Evolutionary conservation across 306 rosid species (phyloP), one percentile per base, ranked within the genome.

Genomic region (Vigna radiata): DNA sequence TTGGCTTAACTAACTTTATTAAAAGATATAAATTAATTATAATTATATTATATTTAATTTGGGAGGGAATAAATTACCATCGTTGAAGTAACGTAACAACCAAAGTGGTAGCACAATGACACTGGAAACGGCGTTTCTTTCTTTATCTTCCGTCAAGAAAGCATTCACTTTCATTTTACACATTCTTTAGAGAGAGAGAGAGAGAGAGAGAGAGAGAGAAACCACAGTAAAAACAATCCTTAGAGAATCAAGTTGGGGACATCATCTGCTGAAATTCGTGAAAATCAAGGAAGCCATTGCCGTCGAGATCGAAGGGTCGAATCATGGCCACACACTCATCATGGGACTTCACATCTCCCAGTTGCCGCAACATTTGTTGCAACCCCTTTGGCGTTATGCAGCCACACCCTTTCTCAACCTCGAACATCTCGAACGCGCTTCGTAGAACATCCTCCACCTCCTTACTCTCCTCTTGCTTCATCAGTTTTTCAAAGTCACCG

Each of bases 341-440:
- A 7, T 78, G 68, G 0, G 91, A 85, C 76, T 76, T 88, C 0
- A 68, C 55, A n/a, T 88, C 90, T 3, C 96, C 92, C 0, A 90
- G 66, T 18, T 70, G 83, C 2, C 53, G 53, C 55, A 88, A 76
- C 92, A 85, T 90, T 12, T 56, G 66, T 29, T 83, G 92, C 85
- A 90, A 56, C 0, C 96, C 90, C 10, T 65, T 46, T 0, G 92
- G 87, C 0, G 85, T 85, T 10, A 90, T 88, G 69, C 62, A 81
- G 0, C 92, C 92, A 2, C 87, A 73, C 1, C 91, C 96, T 65
- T 82, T 80, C 15, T 82, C 89, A 31, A 64, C 80, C 81, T 86
- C 91, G 66, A 90, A 88, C 92, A 86, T 90, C 86, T 83, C 81
- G 10, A 90, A 90, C 31, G 91, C 92, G 3, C 66, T 64, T 23